Conservation (phyloP, 371 early-diverging fungal genomes). For the Mucor sp. region DNA sequence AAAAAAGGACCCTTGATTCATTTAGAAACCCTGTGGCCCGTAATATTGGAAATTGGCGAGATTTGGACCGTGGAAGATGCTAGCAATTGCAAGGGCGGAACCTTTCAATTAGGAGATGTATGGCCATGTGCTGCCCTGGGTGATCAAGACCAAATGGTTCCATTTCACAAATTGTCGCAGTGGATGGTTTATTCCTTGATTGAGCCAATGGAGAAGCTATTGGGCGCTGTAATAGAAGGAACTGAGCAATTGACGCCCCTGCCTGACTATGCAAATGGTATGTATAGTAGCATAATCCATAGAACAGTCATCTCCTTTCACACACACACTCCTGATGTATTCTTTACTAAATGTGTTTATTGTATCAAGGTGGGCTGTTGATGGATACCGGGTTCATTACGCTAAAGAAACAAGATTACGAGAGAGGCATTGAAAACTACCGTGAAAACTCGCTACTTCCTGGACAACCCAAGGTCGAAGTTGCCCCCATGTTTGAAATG, state of each 20-base stretch:
- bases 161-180: constrained; percentile 92
- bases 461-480: constrained; percentile 48
- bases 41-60: constrained; percentile 62
- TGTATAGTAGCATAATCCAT: constrained; percentile 15
- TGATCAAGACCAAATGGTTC: constrained; percentile 48
- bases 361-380: constrained; percentile 38
- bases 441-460: constrained; percentile 37
- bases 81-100: constrained; percentile 42
- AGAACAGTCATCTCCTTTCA: background rate
- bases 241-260: constrained; percentile 81
- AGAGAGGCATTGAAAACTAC: constrained; percentile 45
- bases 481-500: constrained; percentile 73
- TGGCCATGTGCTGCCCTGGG: constrained; percentile 69
- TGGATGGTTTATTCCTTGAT: constrained; percentile 94
- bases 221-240: constrained; percentile 66
- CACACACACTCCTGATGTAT: background rate
- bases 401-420: constrained; percentile 37
- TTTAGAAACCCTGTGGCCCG: constrained; percentile 79
- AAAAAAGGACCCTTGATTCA: constrained; percentile 55
- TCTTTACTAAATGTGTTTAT: background rate
- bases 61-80: constrained; percentile 54
- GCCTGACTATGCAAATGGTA: constrained; percentile 92
- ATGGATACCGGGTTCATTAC: constrained; percentile 49
- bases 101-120: constrained; percentile 77
- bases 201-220: constrained; percentile 75